These are phyloP conservation scores for Diaporthe longicolla DNA, from an alignment of 2,329 filamentous ascomycete genomes.

Conservation along the genomic window DNA sequence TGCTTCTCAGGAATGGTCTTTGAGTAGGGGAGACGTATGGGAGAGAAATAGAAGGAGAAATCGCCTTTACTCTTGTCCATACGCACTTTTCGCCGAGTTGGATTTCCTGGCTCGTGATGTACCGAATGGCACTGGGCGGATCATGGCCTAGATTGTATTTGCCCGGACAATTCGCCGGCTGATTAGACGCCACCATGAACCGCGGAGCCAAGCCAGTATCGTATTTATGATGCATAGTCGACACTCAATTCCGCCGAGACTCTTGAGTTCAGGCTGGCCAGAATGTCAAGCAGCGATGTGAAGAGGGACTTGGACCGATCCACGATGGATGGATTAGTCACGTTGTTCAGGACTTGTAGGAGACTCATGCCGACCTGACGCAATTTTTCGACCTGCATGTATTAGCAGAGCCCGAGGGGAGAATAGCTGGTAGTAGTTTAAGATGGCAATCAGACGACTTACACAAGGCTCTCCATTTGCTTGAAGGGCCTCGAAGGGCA, in stretches of 20 bases:
- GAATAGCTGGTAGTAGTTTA: too few relatives aligned
- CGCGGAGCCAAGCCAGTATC: not conserved
- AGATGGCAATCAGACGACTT: not conserved
- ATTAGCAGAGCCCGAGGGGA: not conserved
- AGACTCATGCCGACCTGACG: constrained; percentile 18
- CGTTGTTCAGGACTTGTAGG: constrained; percentile 6
- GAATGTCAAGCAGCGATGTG: constrained; percentile 20
- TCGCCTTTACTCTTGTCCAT: not conserved
- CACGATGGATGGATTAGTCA: not conserved
- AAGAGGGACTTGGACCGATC: constrained; percentile 5
- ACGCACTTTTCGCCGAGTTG: not conserved
- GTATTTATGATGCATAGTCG: not conserved
- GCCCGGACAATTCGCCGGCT: constrained; percentile 2
- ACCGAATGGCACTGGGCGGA: too few relatives aligned
- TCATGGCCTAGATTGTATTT: not conserved
- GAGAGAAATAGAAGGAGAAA: not conserved
- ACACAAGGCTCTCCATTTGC: constrained; percentile 22
- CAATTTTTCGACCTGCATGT: not conserved
- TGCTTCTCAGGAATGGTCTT: not conserved
- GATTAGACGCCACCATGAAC: too few relatives aligned
- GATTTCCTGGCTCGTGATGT: not conserved
- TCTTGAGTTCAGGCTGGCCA: constrained; percentile 16
- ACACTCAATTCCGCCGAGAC: constrained; percentile 21
- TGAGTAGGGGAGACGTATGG: not conserved
- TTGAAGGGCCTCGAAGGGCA: constrained; percentile 14